Evolutionary conservation across 768 basidiomycete species (phyloP), one percentile per base, ranked within the genome.

Genomic region (Kwoniella mangroviensis): DNA sequence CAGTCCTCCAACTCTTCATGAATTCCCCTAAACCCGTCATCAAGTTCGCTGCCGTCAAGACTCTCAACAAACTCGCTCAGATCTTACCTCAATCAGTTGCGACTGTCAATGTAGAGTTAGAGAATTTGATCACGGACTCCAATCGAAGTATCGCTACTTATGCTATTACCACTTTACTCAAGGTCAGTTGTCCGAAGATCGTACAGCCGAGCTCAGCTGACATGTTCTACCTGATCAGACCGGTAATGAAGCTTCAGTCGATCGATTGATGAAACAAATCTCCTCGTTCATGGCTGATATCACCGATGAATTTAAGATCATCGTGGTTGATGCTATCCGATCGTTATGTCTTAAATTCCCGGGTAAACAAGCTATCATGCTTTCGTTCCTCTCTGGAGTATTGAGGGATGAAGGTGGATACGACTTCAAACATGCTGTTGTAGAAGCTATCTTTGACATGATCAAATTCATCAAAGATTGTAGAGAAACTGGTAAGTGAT

Each of bases 401-500:
- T 88, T 99, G 57, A 90, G 97, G 56, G 97, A 99, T 78, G 97
- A 99, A 84, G 97, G 97, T 66, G 97, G 97, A 5, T 98, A 98
- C 84, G 97, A 99, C 81, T 99, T 98, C 87, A 99, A 99, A 85
- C 93, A 95, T 56, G 93, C 97, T 7, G 93, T 98, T 58, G 97
- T 99, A 42, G 97, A 98, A 84, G 96, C 97, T 21, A 98, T 99
- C 81, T 98, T 99, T 82, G 97, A 99, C 84, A 99, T 99, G 97
- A 93, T 99, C 87, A 98, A 96, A 81, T 98, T 89, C 85, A 98
- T 99, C 78, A 85, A 86, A 55, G 96, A 98, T 62, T 92, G 91
- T 85, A 96, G 97, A 85, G 97, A 99, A 82, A 92, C 97, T 79
- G 85, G 85, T 84, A 40, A 73, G 85, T 58, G 9, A 26, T 26